Evolutionary conservation across 768 basidiomycete genomes (phyloP).

Genomic region (Kwoniella newhampshirensis): DNA sequence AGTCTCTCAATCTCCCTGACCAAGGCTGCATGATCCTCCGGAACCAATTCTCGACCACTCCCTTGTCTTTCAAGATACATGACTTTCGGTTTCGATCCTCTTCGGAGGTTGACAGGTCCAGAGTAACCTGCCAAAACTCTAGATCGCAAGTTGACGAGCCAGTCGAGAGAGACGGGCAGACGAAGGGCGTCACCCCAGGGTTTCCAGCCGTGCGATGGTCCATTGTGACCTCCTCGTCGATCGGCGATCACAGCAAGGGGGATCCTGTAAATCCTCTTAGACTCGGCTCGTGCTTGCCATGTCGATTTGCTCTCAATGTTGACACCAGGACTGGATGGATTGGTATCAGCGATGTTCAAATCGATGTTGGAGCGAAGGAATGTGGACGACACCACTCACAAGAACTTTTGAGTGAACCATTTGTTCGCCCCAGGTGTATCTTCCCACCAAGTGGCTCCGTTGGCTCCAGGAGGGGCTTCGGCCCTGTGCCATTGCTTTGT

Average conservation of each 20-base stretch:
- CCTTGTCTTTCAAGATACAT: constrained; percentile 39
- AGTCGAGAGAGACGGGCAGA: constrained; percentile 26
- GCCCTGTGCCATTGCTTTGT: constrained; percentile 11
- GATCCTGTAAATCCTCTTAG: constrained; percentile 20
- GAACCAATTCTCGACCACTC: constrained; percentile 17
- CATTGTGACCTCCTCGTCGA: constrained; percentile 31
- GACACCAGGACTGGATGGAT: constrained; percentile 40
- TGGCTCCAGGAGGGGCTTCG: constrained; percentile 11
- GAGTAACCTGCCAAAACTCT: constrained; percentile 29
- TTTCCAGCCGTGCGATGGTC: constrained; percentile 30
- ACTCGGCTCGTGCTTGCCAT: constrained; percentile 29
- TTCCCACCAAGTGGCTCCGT: constrained; percentile 15
- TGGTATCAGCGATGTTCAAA: no score
- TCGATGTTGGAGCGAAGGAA: no score
- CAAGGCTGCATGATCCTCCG: constrained; percentile 27
- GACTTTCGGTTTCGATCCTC: constrained; percentile 22
- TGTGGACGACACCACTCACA: constrained; percentile 24
- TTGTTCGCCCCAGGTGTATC: constrained; percentile 34
- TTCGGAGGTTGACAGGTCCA: constrained; percentile 22
- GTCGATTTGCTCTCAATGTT: constrained; percentile 19
- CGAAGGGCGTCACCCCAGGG: constrained; percentile 37
- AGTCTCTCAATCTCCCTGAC: constrained; percentile 18
- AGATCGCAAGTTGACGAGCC: constrained; percentile 30
- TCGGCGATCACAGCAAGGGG: constrained; percentile 28
- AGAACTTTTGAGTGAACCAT: constrained; percentile 38